Conservation (phyloP, 805 yeast species). For the Saccharomycopsis malanga region DNA sequence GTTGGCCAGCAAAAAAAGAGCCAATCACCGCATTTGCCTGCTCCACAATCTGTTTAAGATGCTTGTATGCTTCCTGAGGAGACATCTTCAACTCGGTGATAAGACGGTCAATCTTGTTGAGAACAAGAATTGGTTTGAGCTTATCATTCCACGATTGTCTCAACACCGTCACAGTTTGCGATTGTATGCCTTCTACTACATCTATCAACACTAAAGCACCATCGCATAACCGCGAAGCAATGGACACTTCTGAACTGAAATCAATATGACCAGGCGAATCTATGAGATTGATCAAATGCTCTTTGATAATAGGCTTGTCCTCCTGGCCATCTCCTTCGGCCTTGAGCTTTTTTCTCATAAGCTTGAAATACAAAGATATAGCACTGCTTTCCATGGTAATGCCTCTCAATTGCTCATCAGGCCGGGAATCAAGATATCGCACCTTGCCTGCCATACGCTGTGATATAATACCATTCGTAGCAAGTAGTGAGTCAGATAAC, state of each 20-base stretch:
- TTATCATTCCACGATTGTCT: slow-evolving; percentile 95
- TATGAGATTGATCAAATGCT: slow-evolving; percentile 81
- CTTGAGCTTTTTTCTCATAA: slow-evolving; percentile 41
- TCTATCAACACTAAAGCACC: slow-evolving; percentile 95
- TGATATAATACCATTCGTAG: slow-evolving; percentile 94
- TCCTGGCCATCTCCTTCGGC: slow-evolving; percentile 41
- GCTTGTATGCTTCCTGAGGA: slow-evolving; percentile 79
- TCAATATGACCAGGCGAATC: slow-evolving; percentile 99
- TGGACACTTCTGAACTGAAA: slow-evolving; percentile 91
- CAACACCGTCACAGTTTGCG: slow-evolving; percentile 91
- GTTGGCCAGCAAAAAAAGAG: slow-evolving; percentile 83
- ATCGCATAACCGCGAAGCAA: slow-evolving; percentile 93
- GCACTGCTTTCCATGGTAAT: slow-evolving; percentile 98
- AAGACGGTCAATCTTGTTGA: slow-evolving; percentile 87
- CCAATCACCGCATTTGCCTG: slow-evolving; percentile 95
- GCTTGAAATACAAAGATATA: slow-evolving; percentile 82
- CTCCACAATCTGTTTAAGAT: slow-evolving; percentile 71
- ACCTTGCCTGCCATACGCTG: slow-evolving; percentile 94
- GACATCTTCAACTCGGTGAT: slow-evolving; percentile 74
- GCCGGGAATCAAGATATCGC: slow-evolving; percentile 84
- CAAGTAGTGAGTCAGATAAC: slow-evolving; percentile 81
- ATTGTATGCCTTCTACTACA: slow-evolving; percentile 97
- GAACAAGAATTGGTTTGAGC: slow-evolving; percentile 76
- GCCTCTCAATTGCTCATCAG: slow-evolving; percentile 93
- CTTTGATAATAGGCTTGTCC: slow-evolving; percentile 43